Evolutionary conservation across 352 stramenopile genomes (phyloP).

Genomic region (Phytophthora pluvialis): DNA sequence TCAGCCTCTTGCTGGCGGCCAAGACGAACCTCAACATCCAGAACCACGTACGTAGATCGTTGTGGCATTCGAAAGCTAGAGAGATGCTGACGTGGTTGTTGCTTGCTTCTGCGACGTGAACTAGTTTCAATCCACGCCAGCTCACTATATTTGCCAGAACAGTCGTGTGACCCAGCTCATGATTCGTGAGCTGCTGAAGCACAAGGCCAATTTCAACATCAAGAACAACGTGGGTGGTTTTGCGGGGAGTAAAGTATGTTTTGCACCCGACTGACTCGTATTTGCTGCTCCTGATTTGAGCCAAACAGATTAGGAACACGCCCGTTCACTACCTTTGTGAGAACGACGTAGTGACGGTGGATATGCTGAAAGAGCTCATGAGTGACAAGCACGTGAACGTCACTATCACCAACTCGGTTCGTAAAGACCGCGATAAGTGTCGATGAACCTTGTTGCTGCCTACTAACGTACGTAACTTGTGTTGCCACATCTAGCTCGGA

Average conservation of each 20-base stretch:
- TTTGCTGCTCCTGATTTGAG: not conserved
- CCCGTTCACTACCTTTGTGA: conserved; percentile 78
- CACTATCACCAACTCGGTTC: conserved; percentile 70
- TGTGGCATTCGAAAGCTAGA: not conserved
- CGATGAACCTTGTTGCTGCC: not conserved
- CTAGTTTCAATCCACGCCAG: conserved; percentile 77
- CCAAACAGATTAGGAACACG: conserved; percentile 73
- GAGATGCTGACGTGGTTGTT: conserved; percentile 2
- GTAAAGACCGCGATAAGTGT: conserved; percentile 1
- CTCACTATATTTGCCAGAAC: conserved; percentile 82
- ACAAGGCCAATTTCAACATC: conserved; percentile 73
- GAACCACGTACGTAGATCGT: conserved; percentile 54
- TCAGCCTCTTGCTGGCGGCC: conserved; percentile 49
- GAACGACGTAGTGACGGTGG: conserved; percentile 62
- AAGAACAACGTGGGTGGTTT: conserved; percentile 67
- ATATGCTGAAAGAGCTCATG: conserved; percentile 69
- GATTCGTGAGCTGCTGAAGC: conserved; percentile 53
- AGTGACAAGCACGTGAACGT: conserved; percentile 63
- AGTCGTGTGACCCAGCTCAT: conserved; percentile 47
- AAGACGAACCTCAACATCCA: conserved; percentile 65
- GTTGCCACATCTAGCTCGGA: conserved; percentile 45
- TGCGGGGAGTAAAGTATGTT: not conserved
- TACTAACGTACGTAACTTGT: conserved; percentile 1
- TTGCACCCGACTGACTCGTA: not conserved
- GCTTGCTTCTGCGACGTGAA: not conserved